Conservation (phyloP, 2,329 filamentous ascomycete genomes). For the Plenodomus lindquistii region DNA sequence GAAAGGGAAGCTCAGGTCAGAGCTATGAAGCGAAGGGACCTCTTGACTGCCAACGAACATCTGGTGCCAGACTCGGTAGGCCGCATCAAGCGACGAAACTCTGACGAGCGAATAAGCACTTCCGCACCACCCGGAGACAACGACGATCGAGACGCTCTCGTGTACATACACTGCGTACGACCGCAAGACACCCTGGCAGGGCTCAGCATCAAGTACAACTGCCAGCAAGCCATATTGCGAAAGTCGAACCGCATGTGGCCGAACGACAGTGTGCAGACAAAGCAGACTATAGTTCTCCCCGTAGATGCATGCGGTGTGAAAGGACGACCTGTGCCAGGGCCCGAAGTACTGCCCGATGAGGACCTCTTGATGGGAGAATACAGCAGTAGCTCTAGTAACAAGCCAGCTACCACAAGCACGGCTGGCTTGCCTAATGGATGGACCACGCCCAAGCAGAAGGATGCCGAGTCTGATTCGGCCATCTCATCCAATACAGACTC, state of each 20-base stretch:
- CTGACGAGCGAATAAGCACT: slow-evolving; percentile 61
- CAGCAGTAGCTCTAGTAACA: slow-evolving; percentile 21
- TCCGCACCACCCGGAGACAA: slow-evolving; percentile 59
- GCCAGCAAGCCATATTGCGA: slow-evolving; percentile 77
- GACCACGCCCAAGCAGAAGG: slow-evolving; percentile 42
- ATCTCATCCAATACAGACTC: slow-evolving; percentile 53
- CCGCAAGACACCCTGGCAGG: slow-evolving; percentile 87
- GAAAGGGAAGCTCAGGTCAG: slow-evolving; percentile 52
- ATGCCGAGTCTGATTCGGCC: slow-evolving; percentile 33
- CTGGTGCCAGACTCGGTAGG: slow-evolving; percentile 50
- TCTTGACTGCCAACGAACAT: slow-evolving; percentile 49
- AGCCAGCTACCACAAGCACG: slow-evolving; percentile 19
- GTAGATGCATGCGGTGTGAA: slow-evolving; percentile 88
- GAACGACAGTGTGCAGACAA: slow-evolving; percentile 83
- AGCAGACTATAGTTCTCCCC: slow-evolving; percentile 79
- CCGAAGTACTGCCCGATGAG: slow-evolving; percentile 43
- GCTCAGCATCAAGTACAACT: slow-evolving; percentile 87
- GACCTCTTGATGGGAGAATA: slow-evolving; percentile 41
- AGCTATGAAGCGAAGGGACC: slow-evolving; percentile 54
- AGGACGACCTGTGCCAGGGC: slow-evolving; percentile 60
- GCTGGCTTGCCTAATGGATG: slow-evolving; percentile 41
- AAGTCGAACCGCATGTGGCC: slow-evolving; percentile 95
- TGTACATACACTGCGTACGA: slow-evolving; percentile 86
- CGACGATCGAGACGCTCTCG: slow-evolving; percentile 74
- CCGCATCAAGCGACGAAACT: slow-evolving; percentile 67